phyloP scores from a whole-genome alignment of 139 green algal genomes.

The Micractinium sp. region DNA sequence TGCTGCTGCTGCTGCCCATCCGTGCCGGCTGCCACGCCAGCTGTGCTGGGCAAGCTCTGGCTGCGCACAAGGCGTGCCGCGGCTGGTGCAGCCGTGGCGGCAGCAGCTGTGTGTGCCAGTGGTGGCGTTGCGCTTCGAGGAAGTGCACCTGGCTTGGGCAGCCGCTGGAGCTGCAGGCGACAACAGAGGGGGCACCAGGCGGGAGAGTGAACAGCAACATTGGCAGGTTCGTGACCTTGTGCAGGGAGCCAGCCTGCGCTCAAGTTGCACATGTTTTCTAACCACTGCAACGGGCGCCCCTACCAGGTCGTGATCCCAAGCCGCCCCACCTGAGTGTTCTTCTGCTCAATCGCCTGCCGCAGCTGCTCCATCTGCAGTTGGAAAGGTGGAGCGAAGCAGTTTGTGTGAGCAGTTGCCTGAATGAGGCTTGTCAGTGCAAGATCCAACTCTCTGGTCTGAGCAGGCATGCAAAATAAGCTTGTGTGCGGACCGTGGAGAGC shows the following conservation, averaged over 20 bases:
- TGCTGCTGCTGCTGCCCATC: background rate
- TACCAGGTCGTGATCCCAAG: no score
- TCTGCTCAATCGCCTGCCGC: conserved; percentile 29
- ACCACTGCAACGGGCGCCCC: no score
- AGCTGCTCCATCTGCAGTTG: conserved; percentile 5
- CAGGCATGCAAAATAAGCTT: background rate
- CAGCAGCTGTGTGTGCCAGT: background rate
- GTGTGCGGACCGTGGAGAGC: no score
- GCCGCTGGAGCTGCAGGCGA: conserved; percentile 4
- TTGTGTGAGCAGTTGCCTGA: background rate
- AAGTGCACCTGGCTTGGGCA: background rate
- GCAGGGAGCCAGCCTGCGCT: background rate
- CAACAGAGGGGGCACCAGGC: background rate
- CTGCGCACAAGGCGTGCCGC: background rate
- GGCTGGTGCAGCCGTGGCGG: background rate
- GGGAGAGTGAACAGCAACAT: background rate
- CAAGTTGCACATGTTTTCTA: no score
- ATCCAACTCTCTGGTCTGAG: no score
- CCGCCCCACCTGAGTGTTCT: conserved; percentile 18
- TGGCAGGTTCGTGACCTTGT: background rate
- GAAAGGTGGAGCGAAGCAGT: background rate
- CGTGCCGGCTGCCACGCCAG: background rate
- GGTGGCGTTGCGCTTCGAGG: background rate
- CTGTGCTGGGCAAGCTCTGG: background rate
- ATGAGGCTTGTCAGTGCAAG: background rate